phyloP scores from a whole-genome alignment of 208 protist genomes.

The Trypanosoma cruzi region DNA sequence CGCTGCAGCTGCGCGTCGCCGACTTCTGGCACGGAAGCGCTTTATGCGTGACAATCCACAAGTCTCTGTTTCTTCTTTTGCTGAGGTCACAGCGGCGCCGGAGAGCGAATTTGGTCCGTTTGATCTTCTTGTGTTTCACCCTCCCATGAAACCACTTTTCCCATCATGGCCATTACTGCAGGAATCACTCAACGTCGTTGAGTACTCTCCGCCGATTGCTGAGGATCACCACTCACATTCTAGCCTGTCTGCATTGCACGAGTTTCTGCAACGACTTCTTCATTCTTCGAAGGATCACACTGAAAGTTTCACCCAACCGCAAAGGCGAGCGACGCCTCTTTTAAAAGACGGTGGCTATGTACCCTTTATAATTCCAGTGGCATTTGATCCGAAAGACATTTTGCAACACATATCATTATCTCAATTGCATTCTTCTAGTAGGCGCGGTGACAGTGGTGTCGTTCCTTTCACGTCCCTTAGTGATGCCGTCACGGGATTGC shows the following conservation, averaged over 20 bases:
- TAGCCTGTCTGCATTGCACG: slow-evolving; percentile 21
- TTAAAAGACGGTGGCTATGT: slow-evolving; percentile 41
- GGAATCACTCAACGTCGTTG: neutral
- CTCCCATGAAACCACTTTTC: slow-evolving; percentile 27
- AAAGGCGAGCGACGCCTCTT: slow-evolving; percentile 14
- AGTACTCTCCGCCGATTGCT: neutral
- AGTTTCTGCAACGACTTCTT: slow-evolving; percentile 34
- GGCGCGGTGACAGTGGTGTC: neutral
- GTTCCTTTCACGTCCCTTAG: slow-evolving; percentile 26
- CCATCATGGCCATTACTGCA: slow-evolving; percentile 28
- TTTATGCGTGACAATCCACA: slow-evolving; percentile 7
- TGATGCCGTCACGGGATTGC: slow-evolving; percentile 49
- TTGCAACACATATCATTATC: slow-evolving; percentile 21
- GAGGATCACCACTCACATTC: slow-evolving; percentile 27
- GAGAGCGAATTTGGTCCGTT: slow-evolving; percentile 30
- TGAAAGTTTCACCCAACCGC: neutral
- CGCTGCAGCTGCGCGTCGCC: slow-evolving; percentile 32
- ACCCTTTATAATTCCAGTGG: slow-evolving; percentile 65
- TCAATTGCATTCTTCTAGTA: neutral
- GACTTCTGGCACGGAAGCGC: slow-evolving; percentile 18
- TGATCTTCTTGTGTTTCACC: slow-evolving; percentile 56
- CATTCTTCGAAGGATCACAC: neutral
- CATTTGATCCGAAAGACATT: slow-evolving; percentile 31
- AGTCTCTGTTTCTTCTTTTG: neutral
- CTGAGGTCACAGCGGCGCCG: neutral